These are phyloP conservation scores for Picochlorum sp. DNA, from an alignment of 139 green algal species.

Conservation along the genomic window DNA sequence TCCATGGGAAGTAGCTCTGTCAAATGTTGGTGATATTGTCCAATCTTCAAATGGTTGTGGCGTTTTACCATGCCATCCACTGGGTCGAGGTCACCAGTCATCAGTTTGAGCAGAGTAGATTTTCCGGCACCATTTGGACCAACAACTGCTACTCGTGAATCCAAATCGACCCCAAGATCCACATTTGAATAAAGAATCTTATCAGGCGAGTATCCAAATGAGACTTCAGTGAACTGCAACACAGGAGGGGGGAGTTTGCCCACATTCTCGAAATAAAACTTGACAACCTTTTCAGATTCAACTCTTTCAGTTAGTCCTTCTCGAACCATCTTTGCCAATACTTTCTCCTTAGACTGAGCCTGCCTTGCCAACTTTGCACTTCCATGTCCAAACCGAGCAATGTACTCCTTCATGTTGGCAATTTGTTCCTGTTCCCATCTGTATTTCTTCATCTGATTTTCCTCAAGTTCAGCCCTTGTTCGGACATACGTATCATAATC, in stretches of 20 bases:
- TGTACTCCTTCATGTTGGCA: conserved; percentile 80
- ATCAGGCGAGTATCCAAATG: conserved; percentile 70
- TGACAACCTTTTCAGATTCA: conserved; percentile 56
- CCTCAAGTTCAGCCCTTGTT: conserved; percentile 77
- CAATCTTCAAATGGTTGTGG: conserved; percentile 91
- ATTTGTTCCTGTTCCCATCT: conserved; percentile 58
- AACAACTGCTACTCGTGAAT: conserved; percentile 82
- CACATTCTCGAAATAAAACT: conserved; percentile 76
- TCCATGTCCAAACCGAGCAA: conserved; percentile 80
- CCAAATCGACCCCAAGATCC: conserved; percentile 88
- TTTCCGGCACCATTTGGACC: conserved; percentile 68
- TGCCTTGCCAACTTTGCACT: conserved; percentile 84
- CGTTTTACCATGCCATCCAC: conserved; percentile 84
- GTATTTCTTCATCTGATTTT: conserved; percentile 94
- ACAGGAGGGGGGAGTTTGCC: conserved; percentile 89
- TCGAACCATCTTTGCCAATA: conserved; percentile 87
- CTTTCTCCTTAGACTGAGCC: conserved; percentile 90
- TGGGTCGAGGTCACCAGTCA: conserved; percentile 81
- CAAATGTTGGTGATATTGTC: conserved; percentile 77
- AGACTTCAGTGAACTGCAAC: conserved; percentile 70
- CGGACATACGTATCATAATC: conserved; percentile 85
- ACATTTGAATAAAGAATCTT: conserved; percentile 65
- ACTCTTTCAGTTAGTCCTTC: conserved; percentile 77
- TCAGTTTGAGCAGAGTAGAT: conserved; percentile 96
- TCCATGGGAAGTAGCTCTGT: conserved; percentile 71